Evolutionary conservation across 345 rosid species (phyloP), one percentile per base, ranked within the genome.

Genomic region (Linum lewisii): DNA sequence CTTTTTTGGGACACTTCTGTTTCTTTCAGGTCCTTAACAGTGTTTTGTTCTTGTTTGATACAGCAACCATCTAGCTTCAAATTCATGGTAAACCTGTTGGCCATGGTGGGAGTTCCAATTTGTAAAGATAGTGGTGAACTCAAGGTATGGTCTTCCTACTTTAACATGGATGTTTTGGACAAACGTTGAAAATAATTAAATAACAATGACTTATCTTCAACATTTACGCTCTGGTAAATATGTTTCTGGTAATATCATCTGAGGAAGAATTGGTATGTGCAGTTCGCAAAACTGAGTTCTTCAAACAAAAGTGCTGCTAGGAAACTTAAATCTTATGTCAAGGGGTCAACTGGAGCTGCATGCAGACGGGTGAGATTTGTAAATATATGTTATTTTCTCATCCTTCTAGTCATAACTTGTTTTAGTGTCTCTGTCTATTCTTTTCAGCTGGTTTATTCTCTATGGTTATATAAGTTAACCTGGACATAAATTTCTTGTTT

Each of bases 51-150:
- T 25, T 32, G 19, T 38, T 71, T 66, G 54, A 4, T 29, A 29
- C 90, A 92, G 98, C 73, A 82, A 67, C 82, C 84, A 59, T 60
- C 67, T 54, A 81, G 73, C 67, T 86, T 92, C 76, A 75, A 73
- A 65, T 78, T 71, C 69, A 71, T 83, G 67, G 77, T 83, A 74
- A 62, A 66, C 58, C 72, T 92, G 77, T 75, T 79, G 61, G 80
- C 86, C 55, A 68, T 70, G 11, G 79, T 80, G 68, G 95, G 95
- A 70, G 72, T 84, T 68, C 79, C 82, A 42, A 19, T 66, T 67
- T 63, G 77, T 61, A 67, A 61, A 63, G 79, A 75, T 72, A 54
- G 58, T 72, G 78, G 78, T 58, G 77, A 69, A 72, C 63, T 69
- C 63, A 81, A 88, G 98, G 98, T 85, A 67, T 61, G 83, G 11